Evolutionary conservation across 768 basidiomycete species (phyloP).

Genomic region (Rhodotorula graminis): DNA sequence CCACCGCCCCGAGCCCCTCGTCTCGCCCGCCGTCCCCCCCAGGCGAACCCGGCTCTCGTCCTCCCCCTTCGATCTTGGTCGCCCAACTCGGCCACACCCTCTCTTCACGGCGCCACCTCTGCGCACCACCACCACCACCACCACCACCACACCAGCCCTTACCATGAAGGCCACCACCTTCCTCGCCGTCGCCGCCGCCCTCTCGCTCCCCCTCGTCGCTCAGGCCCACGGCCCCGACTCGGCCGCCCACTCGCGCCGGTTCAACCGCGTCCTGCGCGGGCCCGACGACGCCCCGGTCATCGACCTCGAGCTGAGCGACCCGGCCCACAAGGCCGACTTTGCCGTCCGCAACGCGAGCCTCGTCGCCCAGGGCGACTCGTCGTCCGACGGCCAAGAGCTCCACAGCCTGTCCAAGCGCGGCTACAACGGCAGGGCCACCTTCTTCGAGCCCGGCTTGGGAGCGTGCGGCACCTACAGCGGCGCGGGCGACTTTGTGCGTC

Average conservation of each 20-base stretch:
- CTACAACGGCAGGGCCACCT: conserved; percentile 26
- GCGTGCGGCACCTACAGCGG: conserved; percentile 28
- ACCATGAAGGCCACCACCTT: background rate
- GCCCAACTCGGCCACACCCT: background rate
- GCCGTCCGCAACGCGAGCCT: background rate
- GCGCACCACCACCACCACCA: background rate
- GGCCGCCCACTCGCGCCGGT: background rate
- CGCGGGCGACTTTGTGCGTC: conserved; percentile 20
- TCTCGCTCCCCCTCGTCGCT: background rate
- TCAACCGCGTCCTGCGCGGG: conserved; percentile 8
- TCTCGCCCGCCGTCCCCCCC: too few species aligned
- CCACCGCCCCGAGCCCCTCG: too few species aligned
- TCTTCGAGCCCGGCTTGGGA: conserved; percentile 29
- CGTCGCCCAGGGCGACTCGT: background rate
- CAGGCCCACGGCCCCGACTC: background rate
- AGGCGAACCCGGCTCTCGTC: too few species aligned
- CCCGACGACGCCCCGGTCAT: background rate
- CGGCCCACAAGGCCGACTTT: background rate
- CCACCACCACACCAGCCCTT: background rate
- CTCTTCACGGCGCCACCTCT: background rate
- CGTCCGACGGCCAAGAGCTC: conserved; percentile 1
- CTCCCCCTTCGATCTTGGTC: too few species aligned
- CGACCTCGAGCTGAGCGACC: conserved; percentile 3
- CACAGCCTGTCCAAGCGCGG: conserved; percentile 23
- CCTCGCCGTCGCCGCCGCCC: background rate